Conservation (phyloP, 2,329 filamentous ascomycete genomes). For the Xylariaceae sp. region DNA sequence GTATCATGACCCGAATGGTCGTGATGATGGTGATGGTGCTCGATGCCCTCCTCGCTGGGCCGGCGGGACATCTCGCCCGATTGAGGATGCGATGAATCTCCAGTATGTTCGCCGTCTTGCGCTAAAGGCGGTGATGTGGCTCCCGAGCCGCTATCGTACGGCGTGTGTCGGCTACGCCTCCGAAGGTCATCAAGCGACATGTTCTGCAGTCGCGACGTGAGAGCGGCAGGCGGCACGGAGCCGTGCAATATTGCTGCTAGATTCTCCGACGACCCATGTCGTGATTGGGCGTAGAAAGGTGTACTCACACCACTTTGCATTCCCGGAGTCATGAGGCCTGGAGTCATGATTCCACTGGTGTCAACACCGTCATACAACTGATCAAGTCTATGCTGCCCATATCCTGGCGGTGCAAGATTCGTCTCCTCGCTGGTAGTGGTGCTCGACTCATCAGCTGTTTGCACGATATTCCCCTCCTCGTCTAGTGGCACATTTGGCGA, state of each 20-base stretch:
- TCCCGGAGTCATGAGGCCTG: constrained; percentile 68
- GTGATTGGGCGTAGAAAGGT: constrained; percentile 68
- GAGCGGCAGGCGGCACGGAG: constrained; percentile 47
- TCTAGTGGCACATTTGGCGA: constrained; percentile 89
- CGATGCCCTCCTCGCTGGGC: constrained; percentile 47
- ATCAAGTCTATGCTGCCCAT: constrained; percentile 86
- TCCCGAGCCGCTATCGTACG: constrained; percentile 41
- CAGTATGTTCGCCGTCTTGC: constrained; percentile 32
- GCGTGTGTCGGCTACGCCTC: constrained; percentile 42
- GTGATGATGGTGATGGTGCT: constrained; percentile 37
- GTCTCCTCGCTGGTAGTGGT: constrained; percentile 33
- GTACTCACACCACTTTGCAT: constrained; percentile 72
- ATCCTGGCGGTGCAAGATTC: constrained; percentile 80
- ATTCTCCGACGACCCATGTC: constrained; percentile 78
- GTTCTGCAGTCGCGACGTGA: constrained; percentile 66
- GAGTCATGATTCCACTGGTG: constrained; percentile 66
- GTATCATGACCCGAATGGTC: constrained; percentile 48
- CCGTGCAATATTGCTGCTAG: constrained; percentile 56
- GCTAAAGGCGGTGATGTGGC: constrained; percentile 39
- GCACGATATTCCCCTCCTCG: constrained; percentile 76
- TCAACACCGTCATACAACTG: constrained; percentile 87
- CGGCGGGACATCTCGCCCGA: constrained; percentile 50
- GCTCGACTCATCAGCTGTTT: constrained; percentile 48
- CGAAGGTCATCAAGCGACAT: constrained; percentile 52
- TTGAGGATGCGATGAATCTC: constrained; percentile 38